Base-by-base conservation (phyloP, 2,329 filamentous ascomycete species). In the Penicillium frequentans region DNA sequence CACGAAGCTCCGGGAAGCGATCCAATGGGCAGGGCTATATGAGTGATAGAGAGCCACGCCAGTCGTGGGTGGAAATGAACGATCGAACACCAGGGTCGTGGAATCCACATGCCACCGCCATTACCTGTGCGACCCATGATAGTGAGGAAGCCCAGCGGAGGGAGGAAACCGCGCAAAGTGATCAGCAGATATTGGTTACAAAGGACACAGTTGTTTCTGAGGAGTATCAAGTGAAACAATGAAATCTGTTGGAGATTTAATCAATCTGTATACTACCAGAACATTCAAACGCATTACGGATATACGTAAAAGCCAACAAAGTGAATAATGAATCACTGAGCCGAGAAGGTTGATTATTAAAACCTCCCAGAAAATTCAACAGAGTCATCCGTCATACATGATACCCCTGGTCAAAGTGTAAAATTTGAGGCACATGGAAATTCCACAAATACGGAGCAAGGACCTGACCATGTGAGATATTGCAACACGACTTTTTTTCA, bases 31-130 rank as follows among this genome's bases (percentile, higher is more conserved):
- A 23, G n/a, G 49, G 29, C 11, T 58, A 58, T 29, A 6, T 21
- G 45, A 56, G 6, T 33, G 45, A 16, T 26, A 37, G 24, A 14
- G 51, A 56, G 16, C 49, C 47, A 39, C 44, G 48, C 9, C 53
- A 56, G 31, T 52, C 56, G 9, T 59, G 49, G 56, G 45, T 59
- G n/a, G 44, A 52, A 21, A 26, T 59, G 35, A 53, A 27, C 11
- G 53, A 59, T 6, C 48, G 45, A 3, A 0, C 39, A 9, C 44
- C 49, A 10, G 27, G 35, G 5, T 37, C 49, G 2, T 56, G 49
- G 53, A 49, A 27, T 21, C 35, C 52, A 11, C 56, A 49, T 27
- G 50, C 26, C 19, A 46, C 47, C 44, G 33, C 53, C 3, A 37
- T 31, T 11, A 56, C 54, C n/a, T 42, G 43, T 24, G 54, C 43